phyloP scores from a whole-genome alignment of 352 stramenopile genomes.

The Pythium guiyangense region DNA sequence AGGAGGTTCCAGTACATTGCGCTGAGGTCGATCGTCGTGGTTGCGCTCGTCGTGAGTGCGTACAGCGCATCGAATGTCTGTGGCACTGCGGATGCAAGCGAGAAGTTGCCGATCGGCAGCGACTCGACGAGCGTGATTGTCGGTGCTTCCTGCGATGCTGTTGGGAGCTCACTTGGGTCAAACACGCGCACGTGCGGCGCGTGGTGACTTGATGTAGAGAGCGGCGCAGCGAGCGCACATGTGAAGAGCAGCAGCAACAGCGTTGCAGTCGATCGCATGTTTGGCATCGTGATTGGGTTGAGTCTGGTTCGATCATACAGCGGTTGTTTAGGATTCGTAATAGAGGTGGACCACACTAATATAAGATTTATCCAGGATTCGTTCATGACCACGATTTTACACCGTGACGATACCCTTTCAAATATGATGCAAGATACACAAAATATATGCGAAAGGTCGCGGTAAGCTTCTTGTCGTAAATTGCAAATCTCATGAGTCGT shows the following conservation, averaged over 20 bases:
- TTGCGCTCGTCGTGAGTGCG: slow-evolving; percentile 33
- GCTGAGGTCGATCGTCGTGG: slow-evolving; percentile 57
- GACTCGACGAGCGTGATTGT: slow-evolving; percentile 58
- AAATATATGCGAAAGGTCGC: no score
- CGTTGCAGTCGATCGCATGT: no score
- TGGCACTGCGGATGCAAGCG: slow-evolving; percentile 24
- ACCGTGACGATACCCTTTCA: no score
- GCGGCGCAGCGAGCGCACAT: background rate
- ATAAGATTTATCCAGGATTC: no score
- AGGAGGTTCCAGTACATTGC: slow-evolving; percentile 86
- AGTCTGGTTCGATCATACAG: background rate
- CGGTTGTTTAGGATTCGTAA: background rate
- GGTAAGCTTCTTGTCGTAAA: no score
- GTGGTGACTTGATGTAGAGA: background rate
- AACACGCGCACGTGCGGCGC: slow-evolving; percentile 3
- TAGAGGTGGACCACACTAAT: no score
- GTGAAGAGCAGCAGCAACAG: background rate
- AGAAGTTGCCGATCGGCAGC: slow-evolving; percentile 60
- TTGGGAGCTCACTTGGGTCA: background rate
- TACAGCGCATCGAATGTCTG: slow-evolving; percentile 50
- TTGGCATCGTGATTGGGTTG: background rate
- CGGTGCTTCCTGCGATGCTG: background rate
- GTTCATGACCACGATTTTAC: no score
- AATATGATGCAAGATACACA: no score
- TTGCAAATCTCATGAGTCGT: no score